Evolutionary conservation across 305 asterid genomes (phyloP), one percentile per base, ranked within the genome.

Genomic region (Stenogyne calaminthoides): DNA sequence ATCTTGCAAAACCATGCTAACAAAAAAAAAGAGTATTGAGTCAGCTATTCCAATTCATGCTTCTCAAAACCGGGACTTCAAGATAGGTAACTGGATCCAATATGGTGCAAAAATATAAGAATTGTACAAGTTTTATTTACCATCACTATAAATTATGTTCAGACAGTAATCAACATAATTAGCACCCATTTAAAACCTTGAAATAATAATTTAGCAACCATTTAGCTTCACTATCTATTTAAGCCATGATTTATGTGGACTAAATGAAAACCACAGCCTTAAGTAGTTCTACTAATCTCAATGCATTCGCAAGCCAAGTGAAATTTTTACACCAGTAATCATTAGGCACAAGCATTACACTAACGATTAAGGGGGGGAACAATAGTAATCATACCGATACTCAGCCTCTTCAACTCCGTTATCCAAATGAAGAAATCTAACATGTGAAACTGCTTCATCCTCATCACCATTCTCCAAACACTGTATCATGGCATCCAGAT

Each of bases 1-100:
- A 82, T 88, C 92, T 82, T 80, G 91, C 87, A 93, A 79, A 73
- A 87, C 88, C 89, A 54, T 79, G 81, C 99, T 95, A 80, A 80
- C 64, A 78, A 73, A 80, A 72, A 78, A 58, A 79, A 77, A 64
- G 71, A 61, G 65, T 37, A 74, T 58, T 2, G 22, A 57, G 76
- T 74, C 76, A 83, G 80, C 72, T 69, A 70, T 32, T 15, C 32
- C 42, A 73, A 60, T 36, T 64, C 64, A 73, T 36, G 76, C 60
- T 44, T 68, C 80, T 44, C 77, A 25, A 40, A 29, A 70, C 60
- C 47, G 37, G 67, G 66, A 56, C 71, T 59, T 49, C 73, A 58
- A 27, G 14, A 44, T 16, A 69, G 42, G 12, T 11, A 64, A 20
- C 57, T 47, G 63, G 37, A 68, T 22, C 29, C 40, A 64, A 18